Evolutionary conservation across 2,329 filamentous ascomycete genomes (phyloP).

Genomic region (Xylariaceae sp.): DNA sequence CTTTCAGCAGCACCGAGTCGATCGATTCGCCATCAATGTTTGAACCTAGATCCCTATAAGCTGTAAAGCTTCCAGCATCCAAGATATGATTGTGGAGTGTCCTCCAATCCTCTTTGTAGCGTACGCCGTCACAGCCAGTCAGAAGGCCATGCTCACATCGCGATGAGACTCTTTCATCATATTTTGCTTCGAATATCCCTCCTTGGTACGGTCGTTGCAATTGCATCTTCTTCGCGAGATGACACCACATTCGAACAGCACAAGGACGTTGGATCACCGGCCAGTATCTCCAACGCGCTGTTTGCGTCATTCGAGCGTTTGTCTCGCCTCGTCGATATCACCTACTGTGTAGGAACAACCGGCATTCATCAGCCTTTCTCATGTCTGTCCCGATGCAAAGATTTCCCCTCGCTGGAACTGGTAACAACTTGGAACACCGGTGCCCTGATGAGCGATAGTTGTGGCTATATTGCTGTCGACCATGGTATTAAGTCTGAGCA

Average conservation of each 20-base stretch:
- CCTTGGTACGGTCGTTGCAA: conserved; percentile 12
- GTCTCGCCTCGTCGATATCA: conserved; percentile 87
- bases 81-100: background rate
- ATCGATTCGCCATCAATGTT: too few species aligned
- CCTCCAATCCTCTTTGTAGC: background rate
- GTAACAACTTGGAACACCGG: conserved; percentile 90
- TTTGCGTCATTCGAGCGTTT: conserved; percentile 84
- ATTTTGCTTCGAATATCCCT: conserved; percentile 1
- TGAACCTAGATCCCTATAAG: too few species aligned
- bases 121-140: background rate
- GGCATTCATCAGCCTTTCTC: conserved; percentile 81
- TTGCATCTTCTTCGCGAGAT: conserved; percentile 14
- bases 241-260: conserved; percentile 8
- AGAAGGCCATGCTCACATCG: background rate
- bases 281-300: conserved; percentile 56
- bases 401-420: conserved; percentile 78
- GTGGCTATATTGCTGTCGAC: conserved; percentile 90
- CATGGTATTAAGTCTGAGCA: conserved; percentile 44
- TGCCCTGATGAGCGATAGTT: conserved; percentile 80
- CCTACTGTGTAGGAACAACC: conserved; percentile 86
- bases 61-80: background rate
- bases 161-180: background rate
- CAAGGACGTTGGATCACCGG: conserved; percentile 11
- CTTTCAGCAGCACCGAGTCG: too few species aligned
- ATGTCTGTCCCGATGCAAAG: conserved; percentile 79